Evolutionary conservation across 1,284 basidiomycete genomes (phyloP), one percentile per base, ranked within the genome.

Genomic region (Pisolithus thermaeus): DNA sequence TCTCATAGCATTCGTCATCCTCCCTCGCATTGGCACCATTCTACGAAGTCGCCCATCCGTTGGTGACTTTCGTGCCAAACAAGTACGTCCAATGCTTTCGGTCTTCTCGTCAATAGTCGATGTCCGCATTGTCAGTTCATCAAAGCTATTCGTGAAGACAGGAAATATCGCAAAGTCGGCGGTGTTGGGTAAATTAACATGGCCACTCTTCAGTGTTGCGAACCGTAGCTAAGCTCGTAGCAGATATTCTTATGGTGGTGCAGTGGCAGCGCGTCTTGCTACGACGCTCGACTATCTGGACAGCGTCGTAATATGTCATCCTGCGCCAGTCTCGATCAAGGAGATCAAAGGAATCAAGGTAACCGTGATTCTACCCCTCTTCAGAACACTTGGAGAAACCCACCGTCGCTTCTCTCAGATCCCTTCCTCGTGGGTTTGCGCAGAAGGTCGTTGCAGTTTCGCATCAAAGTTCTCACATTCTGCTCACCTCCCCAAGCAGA

Each of bases 181-280:
- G 68, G 67, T 14, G 65, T 74, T 8, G 78, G 76, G 69, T 73
- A 32, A 12, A 11, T 58, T 9, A 66, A 60, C n/a, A 22, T 16
- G n/a, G 14, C 16, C 40, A 40, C 44, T 35, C 18, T 18, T 16
- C 30, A 36, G 5, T 7, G 23, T 23, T 6, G 14, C n/a, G 11
- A n/a, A 27, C 37, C 14, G 11, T 37, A 40, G 28, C 20, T 47
- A 36, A 54, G 36, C 9, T 30, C 37, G n/a, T 16, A 37, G 16
- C 50, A 74, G 73, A 11, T 78, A 73, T 58, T 79, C 74, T 60
- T 73, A 71, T 49, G 77, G 77, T 28, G 77, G 59, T 28, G 53
- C 58, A 11, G 53, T 63, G 16, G 57, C 59, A 6, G 53, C 58
- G 25, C 57, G 58, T 23, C 50, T 72, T 7, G 66, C 59, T 4